Conservation (phyloP, 306 rosid species). For the Phaseolus lunatus region DNA sequence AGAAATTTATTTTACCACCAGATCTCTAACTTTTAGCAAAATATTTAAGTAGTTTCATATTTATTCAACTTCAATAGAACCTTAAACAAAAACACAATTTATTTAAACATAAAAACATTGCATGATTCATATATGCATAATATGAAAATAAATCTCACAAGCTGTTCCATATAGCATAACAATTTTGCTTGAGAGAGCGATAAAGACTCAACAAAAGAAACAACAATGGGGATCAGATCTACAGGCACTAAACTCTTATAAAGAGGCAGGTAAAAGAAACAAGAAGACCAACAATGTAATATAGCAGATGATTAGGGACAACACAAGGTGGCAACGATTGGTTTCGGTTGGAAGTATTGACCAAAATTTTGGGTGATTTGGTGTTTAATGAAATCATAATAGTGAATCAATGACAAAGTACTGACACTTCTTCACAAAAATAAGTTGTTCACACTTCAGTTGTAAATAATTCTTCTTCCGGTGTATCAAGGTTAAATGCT, state of each 20-base stretch:
- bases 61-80: slow-evolving; percentile 1
- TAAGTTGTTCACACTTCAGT: not conserved
- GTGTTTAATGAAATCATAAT: not conserved
- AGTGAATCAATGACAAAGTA: not conserved
- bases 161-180: not conserved
- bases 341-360: not conserved
- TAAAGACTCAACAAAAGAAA: not conserved
- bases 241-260: not conserved
- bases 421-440: not conserved
- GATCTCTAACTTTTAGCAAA: not conserved
- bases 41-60: not conserved
- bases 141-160: not conserved
- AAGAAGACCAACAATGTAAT: not conserved
- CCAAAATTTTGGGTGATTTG: not conserved
- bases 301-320: not conserved
- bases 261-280: not conserved
- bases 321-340: not conserved
- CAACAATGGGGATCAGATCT: not conserved
- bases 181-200: slow-evolving; percentile 1
- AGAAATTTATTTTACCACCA: not conserved
- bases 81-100: not conserved
- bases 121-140: not conserved
- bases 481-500: not conserved
- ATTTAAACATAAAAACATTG: not conserved
- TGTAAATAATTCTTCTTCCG: slow-evolving; percentile 14